Evolutionary conservation across 2,329 filamentous ascomycete genomes (phyloP).

Genomic region (Hirsutella thompsonii): DNA sequence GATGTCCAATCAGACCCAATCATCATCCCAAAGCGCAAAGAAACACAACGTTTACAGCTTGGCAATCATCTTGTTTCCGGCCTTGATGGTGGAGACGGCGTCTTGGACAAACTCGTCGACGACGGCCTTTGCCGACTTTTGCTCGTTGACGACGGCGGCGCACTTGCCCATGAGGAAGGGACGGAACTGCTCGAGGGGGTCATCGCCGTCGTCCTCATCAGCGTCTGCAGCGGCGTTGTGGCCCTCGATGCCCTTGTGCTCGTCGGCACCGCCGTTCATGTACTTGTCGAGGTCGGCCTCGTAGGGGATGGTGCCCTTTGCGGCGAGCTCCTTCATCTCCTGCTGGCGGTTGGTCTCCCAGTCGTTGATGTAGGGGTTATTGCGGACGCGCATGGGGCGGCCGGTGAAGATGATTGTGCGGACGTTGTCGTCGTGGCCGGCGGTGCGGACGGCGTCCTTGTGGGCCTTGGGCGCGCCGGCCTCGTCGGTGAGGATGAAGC

Average conservation of each 20-base stretch:
- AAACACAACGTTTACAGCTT: conserved; percentile 62
- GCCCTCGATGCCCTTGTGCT: conserved; percentile 43
- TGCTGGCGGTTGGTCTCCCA: conserved; percentile 86
- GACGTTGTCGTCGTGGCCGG: conserved; percentile 89
- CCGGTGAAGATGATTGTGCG: conserved; percentile 98
- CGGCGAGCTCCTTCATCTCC: conserved; percentile 86
- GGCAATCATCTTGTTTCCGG: conserved; percentile 53
- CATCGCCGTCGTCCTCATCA: conserved; percentile 62
- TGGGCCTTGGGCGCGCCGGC: conserved; percentile 86
- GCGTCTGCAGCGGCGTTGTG: conserved; percentile 48
- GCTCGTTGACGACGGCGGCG: conserved; percentile 84
- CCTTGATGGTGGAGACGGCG: conserved; percentile 58
- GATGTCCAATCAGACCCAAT: too few relatives aligned
- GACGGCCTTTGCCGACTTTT: conserved; percentile 80
- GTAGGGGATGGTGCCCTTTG: conserved; percentile 83
- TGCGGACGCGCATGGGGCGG: conserved; percentile 83
- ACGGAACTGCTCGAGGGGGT: conserved; percentile 80
- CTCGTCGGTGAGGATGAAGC: conserved; percentile 89
- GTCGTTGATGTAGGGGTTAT: conserved; percentile 85
- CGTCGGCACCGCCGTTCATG: conserved; percentile 45
- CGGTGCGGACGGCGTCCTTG: conserved; percentile 87
- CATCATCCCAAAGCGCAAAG: too few relatives aligned
- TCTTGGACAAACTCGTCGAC: conserved; percentile 88
- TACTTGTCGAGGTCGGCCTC: conserved; percentile 88
- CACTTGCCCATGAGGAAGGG: conserved; percentile 96